Evolutionary conservation across 306 rosid species (phyloP).

Genomic region (Potentilla sterilis): DNA sequence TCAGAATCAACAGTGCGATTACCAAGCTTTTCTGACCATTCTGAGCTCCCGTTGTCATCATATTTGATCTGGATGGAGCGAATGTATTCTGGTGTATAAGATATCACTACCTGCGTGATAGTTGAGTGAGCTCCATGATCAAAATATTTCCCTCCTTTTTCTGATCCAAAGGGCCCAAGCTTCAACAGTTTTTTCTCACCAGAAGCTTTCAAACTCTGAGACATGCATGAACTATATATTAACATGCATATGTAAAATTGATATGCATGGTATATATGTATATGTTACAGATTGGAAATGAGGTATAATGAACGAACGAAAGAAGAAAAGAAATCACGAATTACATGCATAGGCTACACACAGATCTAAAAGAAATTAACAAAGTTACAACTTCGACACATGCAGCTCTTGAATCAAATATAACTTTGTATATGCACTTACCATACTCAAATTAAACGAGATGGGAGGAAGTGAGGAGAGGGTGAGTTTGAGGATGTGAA

Average conservation of each 20-base stretch:
- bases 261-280: no score
- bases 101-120: not conserved
- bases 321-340: not conserved
- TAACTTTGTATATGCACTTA: not conserved
- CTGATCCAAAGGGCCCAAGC: not conserved
- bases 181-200: not conserved
- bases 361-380: no score
- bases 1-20: no score
- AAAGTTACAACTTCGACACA: no score
- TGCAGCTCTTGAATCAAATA: no score
- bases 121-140: not conserved
- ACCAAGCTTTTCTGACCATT: not conserved
- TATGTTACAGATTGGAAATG: not conserved
- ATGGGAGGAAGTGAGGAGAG: no score
- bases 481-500: no score
- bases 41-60: not conserved
- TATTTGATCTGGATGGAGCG: no score
- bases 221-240: not conserved
- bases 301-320: not conserved
- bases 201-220: not conserved
- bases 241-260: no score
- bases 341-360: no score
- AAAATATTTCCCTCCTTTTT: not conserved
- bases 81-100: no score
- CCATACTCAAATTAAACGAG: not conserved